phyloP scores from a whole-genome alignment of 495 filamentous ascomycete genomes.

The Pyrenopolyporus hunteri region DNA sequence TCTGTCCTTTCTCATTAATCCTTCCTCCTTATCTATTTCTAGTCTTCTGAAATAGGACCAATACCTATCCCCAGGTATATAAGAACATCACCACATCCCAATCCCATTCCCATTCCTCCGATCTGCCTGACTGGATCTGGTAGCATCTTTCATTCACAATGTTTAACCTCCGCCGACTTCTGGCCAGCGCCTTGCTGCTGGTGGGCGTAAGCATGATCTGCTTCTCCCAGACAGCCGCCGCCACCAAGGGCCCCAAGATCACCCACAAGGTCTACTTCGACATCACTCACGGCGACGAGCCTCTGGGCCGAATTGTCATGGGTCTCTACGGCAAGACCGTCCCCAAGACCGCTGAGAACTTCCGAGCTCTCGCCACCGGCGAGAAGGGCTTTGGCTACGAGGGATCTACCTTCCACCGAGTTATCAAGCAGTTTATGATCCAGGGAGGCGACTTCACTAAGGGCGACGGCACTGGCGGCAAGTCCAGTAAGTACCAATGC shows the following conservation, averaged over 20 bases:
- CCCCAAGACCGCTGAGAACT: slow-evolving; percentile 98
- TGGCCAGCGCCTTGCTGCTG: slow-evolving; percentile 74
- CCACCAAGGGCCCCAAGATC: slow-evolving; percentile 92
- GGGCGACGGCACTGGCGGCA: slow-evolving; percentile 93
- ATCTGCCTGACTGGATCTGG: slow-evolving; percentile 10
- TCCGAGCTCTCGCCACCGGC: slow-evolving; percentile 93
- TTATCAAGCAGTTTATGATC: slow-evolving; percentile 99
- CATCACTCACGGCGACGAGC: slow-evolving; percentile 86
- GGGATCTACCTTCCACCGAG: slow-evolving; percentile 95
- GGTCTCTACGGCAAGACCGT: slow-evolving; percentile 98
- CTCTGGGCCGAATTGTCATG: slow-evolving; percentile 84
- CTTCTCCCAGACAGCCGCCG: slow-evolving; percentile 72
- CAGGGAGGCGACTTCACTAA: slow-evolving; percentile 99
- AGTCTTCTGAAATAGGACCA: slow-evolving; percentile 15
- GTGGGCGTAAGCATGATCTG: slow-evolving; percentile 73
- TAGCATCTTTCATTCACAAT: slow-evolving; percentile 43
- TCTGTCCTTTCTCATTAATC: slow-evolving; percentile 31
- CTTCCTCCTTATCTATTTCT: slow-evolving; percentile 10
- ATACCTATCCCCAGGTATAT: background rate
- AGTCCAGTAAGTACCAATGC: slow-evolving; percentile 67
- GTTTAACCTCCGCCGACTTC: slow-evolving; percentile 62
- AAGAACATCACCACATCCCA: background rate
- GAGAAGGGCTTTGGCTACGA: slow-evolving; percentile 98
- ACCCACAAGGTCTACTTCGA: slow-evolving; percentile 98
- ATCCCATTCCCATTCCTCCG: slow-evolving; percentile 4